Evolutionary conservation across 176 grass and related monocot genomes (phyloP).

Genomic region (Stipa capillata): DNA sequence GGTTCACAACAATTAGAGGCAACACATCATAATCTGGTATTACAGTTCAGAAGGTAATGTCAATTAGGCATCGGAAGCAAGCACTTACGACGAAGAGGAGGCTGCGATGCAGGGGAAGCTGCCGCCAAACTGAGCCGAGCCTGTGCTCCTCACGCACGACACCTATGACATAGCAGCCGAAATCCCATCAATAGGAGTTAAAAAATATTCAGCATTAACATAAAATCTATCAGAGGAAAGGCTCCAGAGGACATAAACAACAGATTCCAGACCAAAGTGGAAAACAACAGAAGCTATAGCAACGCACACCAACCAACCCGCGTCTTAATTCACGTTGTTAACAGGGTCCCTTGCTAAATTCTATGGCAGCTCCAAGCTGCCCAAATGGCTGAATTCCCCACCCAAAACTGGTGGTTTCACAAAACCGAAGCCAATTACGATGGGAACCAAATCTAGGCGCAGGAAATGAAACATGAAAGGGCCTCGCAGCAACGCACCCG

Average conservation of each 20-base stretch:
- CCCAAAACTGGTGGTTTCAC: background rate
- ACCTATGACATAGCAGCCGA: constrained; percentile 14
- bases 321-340: background rate
- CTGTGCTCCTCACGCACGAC: constrained; percentile 10
- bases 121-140: background rate
- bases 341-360: background rate
- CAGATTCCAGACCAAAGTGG: background rate
- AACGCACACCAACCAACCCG: background rate
- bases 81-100: constrained; percentile 30
- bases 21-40: background rate
- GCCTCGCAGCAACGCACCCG: background rate
- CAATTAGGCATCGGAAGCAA: background rate
- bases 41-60: background rate
- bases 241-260: background rate
- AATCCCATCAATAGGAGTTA: background rate
- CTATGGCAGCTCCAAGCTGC: background rate
- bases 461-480: background rate
- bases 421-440: background rate
- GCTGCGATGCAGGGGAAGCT: constrained; percentile 9
- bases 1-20: background rate
- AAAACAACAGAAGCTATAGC: background rate
- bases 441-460: background rate
- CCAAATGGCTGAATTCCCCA: background rate
- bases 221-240: background rate
- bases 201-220: background rate